phyloP scores from a whole-genome alignment of 1,284 basidiomycete genomes.

The Exobasidium rhododendri region DNA sequence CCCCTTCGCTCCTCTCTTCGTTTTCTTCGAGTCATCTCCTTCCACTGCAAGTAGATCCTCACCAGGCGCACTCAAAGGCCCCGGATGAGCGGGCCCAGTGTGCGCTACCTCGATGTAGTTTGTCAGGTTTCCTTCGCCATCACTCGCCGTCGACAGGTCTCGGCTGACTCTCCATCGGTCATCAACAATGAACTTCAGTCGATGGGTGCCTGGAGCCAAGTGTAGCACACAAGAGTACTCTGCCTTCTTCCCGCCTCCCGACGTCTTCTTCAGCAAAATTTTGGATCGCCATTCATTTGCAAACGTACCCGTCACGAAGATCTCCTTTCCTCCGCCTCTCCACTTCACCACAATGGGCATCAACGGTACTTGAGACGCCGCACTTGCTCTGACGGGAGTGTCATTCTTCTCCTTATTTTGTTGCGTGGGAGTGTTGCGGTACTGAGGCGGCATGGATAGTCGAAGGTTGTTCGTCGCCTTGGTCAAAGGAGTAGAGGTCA shows the following conservation, averaged over 20 bases:
- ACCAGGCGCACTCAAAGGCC: constrained; percentile 44
- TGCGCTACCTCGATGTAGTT: constrained; percentile 66
- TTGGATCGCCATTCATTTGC: constrained; percentile 63
- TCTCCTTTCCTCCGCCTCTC: constrained; percentile 51
- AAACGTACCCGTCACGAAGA: constrained; percentile 64
- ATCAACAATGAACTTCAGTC: constrained; percentile 94
- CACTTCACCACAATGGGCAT: constrained; percentile 34
- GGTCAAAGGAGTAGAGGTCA: not conserved
- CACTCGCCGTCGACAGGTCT: constrained; percentile 83
- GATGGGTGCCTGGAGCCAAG: constrained; percentile 80
- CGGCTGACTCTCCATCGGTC: constrained; percentile 73
- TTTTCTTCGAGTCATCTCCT: constrained; percentile 11
- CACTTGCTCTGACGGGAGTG: not conserved
- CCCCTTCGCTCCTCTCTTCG: not conserved
- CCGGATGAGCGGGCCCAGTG: constrained; percentile 40
- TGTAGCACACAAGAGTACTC: constrained; percentile 48
- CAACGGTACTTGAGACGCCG: constrained; percentile 10
- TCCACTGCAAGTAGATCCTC: constrained; percentile 36
- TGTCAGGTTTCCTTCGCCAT: constrained; percentile 89
- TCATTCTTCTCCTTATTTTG: not conserved
- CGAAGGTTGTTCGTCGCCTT: not conserved
- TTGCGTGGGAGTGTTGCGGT: not conserved
- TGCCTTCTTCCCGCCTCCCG: constrained; percentile 17
- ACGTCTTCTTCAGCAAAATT: constrained; percentile 32
- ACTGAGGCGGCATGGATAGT: not conserved